Evolutionary conservation across 441 rosid species (phyloP).

Genomic region (Isatis lusitanica): DNA sequence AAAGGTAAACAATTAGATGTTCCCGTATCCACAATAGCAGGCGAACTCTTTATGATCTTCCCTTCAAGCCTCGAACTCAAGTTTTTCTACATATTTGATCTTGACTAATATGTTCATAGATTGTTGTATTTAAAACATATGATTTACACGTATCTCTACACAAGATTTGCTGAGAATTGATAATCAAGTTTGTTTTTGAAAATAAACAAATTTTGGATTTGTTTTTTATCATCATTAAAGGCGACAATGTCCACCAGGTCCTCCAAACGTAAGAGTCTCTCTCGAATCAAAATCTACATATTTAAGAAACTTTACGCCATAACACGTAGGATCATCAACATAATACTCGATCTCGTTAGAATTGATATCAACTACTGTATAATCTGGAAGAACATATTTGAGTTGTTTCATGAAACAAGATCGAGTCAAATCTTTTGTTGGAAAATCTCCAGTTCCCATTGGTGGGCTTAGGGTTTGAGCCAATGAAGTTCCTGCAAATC

Average conservation of each 20-base stretch:
- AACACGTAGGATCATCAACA: constrained; percentile 25
- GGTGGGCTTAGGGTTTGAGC: constrained; percentile 15
- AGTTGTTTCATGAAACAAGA: constrained; percentile 21
- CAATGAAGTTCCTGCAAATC: constrained; percentile 14
- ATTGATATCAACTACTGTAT: constrained; percentile 18
- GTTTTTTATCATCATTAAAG: neutral
- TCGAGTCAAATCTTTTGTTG: constrained; percentile 11
- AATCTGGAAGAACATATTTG: constrained; percentile 21
- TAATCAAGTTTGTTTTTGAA: too few species aligned
- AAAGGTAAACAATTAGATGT: too few species aligned
- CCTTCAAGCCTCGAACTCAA: too few species aligned
- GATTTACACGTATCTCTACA: too few species aligned
- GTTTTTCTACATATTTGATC: too few species aligned
- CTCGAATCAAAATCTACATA: constrained; percentile 13
- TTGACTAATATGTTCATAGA: too few species aligned
- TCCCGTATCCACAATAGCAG: too few species aligned
- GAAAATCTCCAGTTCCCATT: constrained; percentile 30
- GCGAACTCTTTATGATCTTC: too few species aligned
- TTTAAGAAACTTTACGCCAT: constrained; percentile 8
- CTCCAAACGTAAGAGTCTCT: constrained; percentile 36
- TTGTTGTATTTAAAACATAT: too few species aligned
- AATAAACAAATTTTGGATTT: too few species aligned
- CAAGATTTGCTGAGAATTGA: too few species aligned
- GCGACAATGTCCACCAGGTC: constrained; percentile 30
- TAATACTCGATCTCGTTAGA: constrained; percentile 18